phyloP scores from a whole-genome alignment of 2,329 filamentous ascomycete species.

The Trichophyton verrucosum region DNA sequence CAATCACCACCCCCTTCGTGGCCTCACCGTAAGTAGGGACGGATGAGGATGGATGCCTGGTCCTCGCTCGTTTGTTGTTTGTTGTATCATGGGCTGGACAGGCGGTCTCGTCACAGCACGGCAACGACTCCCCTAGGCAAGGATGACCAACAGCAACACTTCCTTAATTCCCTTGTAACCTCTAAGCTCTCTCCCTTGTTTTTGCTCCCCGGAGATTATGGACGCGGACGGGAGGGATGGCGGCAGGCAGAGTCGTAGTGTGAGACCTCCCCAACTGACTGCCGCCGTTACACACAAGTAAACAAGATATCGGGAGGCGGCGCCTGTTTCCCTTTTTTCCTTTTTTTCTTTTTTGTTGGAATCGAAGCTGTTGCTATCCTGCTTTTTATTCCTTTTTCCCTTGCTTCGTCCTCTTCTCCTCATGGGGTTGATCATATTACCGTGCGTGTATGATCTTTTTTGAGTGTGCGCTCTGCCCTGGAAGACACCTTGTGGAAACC shows the following conservation, averaged over 20 bases:
- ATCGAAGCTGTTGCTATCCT: neutral
- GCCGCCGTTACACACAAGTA: constrained; percentile 6
- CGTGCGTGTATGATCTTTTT: too few species aligned
- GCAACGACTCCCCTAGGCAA: neutral
- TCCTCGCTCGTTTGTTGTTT: neutral
- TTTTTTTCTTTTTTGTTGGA: neutral
- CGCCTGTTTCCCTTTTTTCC: neutral
- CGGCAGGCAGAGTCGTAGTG: neutral
- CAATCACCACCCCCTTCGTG: neutral
- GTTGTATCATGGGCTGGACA: neutral
- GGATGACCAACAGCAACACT: neutral
- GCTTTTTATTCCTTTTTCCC: neutral
- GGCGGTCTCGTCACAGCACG: constrained; percentile 2
- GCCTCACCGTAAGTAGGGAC: neutral
- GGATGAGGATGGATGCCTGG: neutral
- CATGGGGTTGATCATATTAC: neutral
- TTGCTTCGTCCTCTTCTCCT: neutral
- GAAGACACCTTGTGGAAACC: too few species aligned
- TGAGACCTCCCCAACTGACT: neutral
- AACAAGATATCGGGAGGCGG: constrained; percentile 7
- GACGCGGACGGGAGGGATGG: neutral
- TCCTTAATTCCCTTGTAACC: neutral
- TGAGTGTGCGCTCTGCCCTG: too few species aligned
- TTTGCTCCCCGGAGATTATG: neutral
- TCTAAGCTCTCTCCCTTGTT: neutral